Percentiles rank a stretch among this genome's conserved stretches.
Evolutionary conservation across 345 rosid species (phyloP).

Genomic region (Triadica sebifera): DNA sequence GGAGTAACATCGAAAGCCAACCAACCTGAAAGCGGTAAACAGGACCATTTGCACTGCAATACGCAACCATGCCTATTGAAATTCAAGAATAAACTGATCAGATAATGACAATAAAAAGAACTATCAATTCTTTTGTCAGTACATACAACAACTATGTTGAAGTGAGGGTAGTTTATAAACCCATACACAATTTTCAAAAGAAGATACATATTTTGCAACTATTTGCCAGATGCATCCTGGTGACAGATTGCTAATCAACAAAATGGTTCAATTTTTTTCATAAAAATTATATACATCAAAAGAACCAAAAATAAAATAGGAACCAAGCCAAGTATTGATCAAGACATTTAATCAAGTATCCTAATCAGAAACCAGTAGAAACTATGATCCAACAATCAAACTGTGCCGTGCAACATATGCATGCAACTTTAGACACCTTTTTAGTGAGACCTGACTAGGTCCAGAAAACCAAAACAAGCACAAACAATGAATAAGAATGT

Average conservation of each 20-base stretch:
- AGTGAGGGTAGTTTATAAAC: background rate
- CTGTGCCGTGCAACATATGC: too few relatives aligned
- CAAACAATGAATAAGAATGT: background rate
- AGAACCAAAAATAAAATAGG: too few relatives aligned
- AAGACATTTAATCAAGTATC: background rate
- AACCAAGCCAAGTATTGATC: background rate
- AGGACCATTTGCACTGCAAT: slow-evolving; percentile 77
- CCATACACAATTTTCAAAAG: background rate
- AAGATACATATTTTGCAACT: background rate
- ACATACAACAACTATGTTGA: background rate
- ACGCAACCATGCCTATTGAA: slow-evolving; percentile 72
- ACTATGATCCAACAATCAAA: background rate
- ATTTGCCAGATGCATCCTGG: background rate
- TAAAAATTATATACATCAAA: background rate
- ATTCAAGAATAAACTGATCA: slow-evolving; percentile 5
- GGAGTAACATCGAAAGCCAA: background rate
- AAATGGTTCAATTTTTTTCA: background rate
- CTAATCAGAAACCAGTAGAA: background rate
- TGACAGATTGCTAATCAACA: background rate
- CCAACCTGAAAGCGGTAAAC: slow-evolving; percentile 64
- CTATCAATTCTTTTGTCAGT: too few relatives aligned
- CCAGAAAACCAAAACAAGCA: background rate
- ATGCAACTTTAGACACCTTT: background rate
- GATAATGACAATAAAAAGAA: background rate
- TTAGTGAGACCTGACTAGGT: background rate